These are phyloP conservation scores for Aspergillus tanneri DNA, from an alignment of 2,329 filamentous ascomycete species.

Conservation along the genomic window DNA sequence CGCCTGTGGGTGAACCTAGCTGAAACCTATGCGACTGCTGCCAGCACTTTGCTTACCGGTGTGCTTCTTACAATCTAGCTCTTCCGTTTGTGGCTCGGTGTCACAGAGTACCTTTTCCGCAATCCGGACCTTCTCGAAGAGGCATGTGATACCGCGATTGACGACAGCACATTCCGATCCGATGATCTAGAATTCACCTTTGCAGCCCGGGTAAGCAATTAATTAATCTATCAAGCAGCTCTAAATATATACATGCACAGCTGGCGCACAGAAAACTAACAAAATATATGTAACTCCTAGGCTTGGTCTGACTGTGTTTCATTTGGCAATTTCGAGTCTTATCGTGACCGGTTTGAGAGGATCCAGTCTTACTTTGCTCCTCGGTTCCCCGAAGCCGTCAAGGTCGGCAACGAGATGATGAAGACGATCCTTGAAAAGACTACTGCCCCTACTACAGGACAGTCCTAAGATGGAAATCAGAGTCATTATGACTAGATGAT, in stretches of 20 bases:
- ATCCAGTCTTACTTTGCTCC: conserved; percentile 92
- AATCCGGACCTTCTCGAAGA: conserved; percentile 78
- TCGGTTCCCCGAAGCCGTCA: conserved; percentile 80
- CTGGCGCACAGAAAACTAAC: conserved; percentile 6
- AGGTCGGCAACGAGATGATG: conserved; percentile 95
- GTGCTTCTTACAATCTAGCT: conserved; percentile 52
- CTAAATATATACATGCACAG: neutral
- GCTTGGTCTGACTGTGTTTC: conserved; percentile 95
- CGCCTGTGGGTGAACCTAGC: conserved; percentile 60
- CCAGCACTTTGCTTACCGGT: neutral
- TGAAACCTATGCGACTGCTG: neutral
- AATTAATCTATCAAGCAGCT: neutral
- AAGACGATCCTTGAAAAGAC: conserved; percentile 87
- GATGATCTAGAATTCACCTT: conserved; percentile 98
- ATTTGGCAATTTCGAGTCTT: conserved; percentile 88
- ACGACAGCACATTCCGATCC: conserved; percentile 87
- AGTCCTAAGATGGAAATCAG: conserved; percentile 6
- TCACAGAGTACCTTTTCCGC: conserved; percentile 94
- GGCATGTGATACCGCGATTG: conserved; percentile 78
- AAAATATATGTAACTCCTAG: conserved; percentile 31
- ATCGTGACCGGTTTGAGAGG: conserved; percentile 83
- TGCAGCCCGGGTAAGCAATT: conserved; percentile 66
- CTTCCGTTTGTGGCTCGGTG: conserved; percentile 93
- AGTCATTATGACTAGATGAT: conserved; percentile 14
- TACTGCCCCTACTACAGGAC: conserved; percentile 20